These are phyloP conservation scores for Ogataea minuta DNA, from an alignment of 805 yeast species.

Conservation along the genomic window DNA sequence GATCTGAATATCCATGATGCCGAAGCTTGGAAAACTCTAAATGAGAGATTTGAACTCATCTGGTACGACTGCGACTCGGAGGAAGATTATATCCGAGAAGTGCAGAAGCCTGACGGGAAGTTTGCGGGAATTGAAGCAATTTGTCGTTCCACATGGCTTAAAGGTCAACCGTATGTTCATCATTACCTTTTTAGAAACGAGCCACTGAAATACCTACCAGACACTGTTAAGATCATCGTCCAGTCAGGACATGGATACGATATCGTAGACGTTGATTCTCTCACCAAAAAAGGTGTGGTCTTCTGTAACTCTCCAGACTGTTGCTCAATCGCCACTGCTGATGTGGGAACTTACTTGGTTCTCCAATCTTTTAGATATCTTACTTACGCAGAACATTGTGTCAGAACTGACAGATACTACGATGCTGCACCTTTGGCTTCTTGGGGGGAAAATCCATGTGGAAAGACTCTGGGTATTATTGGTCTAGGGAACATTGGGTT, in stretches of 20 bases:
- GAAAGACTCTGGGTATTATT: constrained; percentile 43
- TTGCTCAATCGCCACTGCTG: constrained; percentile 41
- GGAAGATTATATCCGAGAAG: constrained; percentile 36
- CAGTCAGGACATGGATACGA: constrained; percentile 43
- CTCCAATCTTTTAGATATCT: constrained; percentile 36
- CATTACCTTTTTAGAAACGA: constrained; percentile 37
- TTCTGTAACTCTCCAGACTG: constrained; percentile 41
- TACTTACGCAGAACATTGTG: constrained; percentile 39
- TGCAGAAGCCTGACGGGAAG: constrained; percentile 35
- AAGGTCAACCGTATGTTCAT: constrained; percentile 38
- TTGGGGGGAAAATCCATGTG: constrained; percentile 40
- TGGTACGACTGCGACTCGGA: constrained; percentile 34
- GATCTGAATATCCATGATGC: constrained; percentile 38
- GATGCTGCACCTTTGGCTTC: constrained; percentile 32
- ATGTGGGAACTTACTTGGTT: constrained; percentile 36
- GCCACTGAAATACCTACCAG: constrained; percentile 33
- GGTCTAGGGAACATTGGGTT: constrained; percentile 50
- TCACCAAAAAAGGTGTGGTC: constrained; percentile 33
- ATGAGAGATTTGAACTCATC: constrained; percentile 37
- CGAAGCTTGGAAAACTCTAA: constrained; percentile 36
- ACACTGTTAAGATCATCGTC: constrained; percentile 35
- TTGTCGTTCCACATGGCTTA: constrained; percentile 40
- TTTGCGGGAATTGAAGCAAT: constrained; percentile 37
- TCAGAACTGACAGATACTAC: constrained; percentile 33
- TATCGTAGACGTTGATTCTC: constrained; percentile 37